A percentile compares a stretch with the other conserved stretches of the same genome.
Evolutionary conservation across 1,284 basidiomycete genomes (phyloP).

Genomic region (Ceratobasidium papillatum): DNA sequence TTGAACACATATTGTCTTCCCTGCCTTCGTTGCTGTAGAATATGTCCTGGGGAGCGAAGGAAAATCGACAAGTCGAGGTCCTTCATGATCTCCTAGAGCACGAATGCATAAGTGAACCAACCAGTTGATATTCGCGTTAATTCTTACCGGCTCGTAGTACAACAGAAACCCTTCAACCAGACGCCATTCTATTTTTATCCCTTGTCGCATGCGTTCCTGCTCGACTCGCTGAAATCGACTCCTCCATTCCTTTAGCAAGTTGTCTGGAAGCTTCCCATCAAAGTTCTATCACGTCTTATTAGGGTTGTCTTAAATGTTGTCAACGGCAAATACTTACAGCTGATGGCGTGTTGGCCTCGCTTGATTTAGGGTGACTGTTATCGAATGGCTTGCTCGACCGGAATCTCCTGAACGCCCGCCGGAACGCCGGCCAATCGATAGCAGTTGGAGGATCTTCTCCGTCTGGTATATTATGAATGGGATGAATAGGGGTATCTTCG

Average conservation of each 20-base stretch:
- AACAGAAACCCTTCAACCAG: conserved; percentile 11
- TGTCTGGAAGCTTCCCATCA: neutral
- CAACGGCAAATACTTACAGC: neutral
- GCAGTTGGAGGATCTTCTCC: conserved; percentile 92
- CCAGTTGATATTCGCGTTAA: neutral
- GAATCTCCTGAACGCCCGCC: conserved; percentile 54
- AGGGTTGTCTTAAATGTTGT: neutral
- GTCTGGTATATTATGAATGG: conserved; percentile 77
- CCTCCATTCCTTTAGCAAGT: neutral
- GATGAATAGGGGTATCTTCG: conserved; percentile 80
- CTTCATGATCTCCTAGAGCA: neutral
- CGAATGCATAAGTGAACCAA: neutral
- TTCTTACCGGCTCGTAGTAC: conserved; percentile 4
- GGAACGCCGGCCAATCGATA: conserved; percentile 78
- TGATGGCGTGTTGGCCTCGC: conserved; percentile 68
- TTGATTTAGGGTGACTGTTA: conserved; percentile 70
- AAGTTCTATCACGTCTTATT: neutral
- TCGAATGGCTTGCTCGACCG: conserved; percentile 56
- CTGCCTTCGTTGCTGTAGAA: neutral
- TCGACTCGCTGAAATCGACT: neutral
- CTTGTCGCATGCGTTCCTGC: neutral
- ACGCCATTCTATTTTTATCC: neutral
- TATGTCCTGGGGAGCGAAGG: neutral
- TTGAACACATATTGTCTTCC: neutral
- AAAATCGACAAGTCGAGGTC: neutral